phyloP scores from a whole-genome alignment of 2,329 filamentous ascomycete genomes.

The Colletotrichum musae region DNA sequence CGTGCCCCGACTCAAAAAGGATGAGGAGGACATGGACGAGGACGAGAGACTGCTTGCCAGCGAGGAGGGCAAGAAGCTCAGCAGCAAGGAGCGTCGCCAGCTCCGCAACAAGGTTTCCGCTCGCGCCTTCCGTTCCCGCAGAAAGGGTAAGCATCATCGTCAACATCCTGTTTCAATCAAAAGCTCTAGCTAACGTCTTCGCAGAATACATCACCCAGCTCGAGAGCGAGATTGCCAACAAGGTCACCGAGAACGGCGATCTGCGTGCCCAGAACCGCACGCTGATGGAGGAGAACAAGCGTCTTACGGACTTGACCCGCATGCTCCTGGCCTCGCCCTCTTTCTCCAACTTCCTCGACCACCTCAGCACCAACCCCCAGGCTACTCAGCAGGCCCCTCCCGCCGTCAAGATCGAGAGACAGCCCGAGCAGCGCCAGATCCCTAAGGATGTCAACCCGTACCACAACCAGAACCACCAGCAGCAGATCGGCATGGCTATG shows the following conservation, averaged over 20 bases:
- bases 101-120: conserved; percentile 99
- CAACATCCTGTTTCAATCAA: neutral
- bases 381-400: conserved; percentile 55
- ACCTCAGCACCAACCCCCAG: conserved; percentile 73
- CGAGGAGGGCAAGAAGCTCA: conserved; percentile 99
- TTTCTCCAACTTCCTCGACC: conserved; percentile 85
- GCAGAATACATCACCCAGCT: conserved; percentile 97
- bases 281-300: conserved; percentile 87
- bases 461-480: conserved; percentile 67
- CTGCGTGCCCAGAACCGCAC: conserved; percentile 86
- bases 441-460: conserved; percentile 79
- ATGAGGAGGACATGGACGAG: conserved; percentile 99
- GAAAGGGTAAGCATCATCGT: conserved; percentile 82
- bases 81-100: conserved; percentile 95
- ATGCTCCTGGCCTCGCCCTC: conserved; percentile 86
- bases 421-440: conserved; percentile 52
- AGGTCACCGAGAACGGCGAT: conserved; percentile 86
- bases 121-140: conserved; percentile 95
- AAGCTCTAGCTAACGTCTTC: conserved; percentile 39
- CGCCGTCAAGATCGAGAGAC: conserved; percentile 51
- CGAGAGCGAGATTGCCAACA: conserved; percentile 87
- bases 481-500: conserved; percentile 85
- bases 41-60: conserved; percentile 95
- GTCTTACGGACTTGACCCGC: conserved; percentile 82
- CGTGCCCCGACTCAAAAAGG: conserved; percentile 85